Evolutionary conservation across 2,329 filamentous ascomycete species (phyloP).

Genomic region (Fusarium sp.): DNA sequence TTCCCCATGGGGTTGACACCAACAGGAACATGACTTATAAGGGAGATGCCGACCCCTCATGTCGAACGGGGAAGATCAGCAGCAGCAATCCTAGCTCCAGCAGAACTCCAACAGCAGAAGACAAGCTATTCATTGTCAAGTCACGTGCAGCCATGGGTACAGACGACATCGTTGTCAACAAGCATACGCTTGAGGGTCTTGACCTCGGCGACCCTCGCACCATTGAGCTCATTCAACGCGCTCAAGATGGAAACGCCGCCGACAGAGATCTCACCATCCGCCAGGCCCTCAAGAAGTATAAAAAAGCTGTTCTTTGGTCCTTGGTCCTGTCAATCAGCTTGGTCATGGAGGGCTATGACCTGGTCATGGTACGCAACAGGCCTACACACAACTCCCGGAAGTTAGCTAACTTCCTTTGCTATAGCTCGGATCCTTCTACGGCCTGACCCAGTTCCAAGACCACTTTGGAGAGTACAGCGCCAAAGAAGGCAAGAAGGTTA

Average conservation of each 20-base stretch:
- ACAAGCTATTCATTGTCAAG: accelerated
- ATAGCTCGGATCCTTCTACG: constrained; percentile 25
- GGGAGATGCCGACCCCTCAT: neutral
- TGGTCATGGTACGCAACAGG: constrained; percentile 45
- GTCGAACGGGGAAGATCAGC: accelerated
- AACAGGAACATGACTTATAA: neutral
- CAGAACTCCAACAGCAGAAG: accelerated
- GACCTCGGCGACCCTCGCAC: neutral
- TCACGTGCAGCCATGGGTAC: neutral
- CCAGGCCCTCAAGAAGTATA: neutral
- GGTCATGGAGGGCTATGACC: constrained; percentile 42
- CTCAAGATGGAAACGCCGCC: constrained; percentile 21
- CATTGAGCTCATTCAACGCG: constrained; percentile 19
- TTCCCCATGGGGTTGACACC: neutral
- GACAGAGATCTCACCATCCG: constrained; percentile 37
- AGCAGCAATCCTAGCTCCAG: accelerated
- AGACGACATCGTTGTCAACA: neutral
- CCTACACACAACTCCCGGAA: too few species aligned
- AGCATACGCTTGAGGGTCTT: neutral
- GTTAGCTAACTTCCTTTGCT: neutral
- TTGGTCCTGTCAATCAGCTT: neutral
- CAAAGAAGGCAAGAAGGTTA: constrained; percentile 45
- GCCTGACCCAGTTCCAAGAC: constrained; percentile 23
- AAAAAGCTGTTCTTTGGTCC: neutral
- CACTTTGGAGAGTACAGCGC: constrained; percentile 15